Conservation (phyloP, 768 basidiomycete genomes). For the Suillus spraguei region DNA sequence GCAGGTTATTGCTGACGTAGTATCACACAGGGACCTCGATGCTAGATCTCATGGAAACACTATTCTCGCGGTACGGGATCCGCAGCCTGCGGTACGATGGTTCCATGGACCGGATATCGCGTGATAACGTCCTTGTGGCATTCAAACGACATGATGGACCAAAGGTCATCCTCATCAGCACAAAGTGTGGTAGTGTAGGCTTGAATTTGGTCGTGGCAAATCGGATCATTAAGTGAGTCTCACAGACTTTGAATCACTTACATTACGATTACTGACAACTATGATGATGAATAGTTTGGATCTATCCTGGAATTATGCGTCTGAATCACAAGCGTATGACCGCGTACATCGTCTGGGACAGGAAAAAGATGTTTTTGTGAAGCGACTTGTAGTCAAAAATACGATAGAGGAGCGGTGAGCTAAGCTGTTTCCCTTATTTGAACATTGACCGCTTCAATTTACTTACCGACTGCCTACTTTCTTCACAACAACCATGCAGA, state of each 20-base stretch:
- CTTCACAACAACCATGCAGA: conserved; percentile 30
- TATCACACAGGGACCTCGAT: conserved; percentile 63
- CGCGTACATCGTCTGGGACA: conserved; percentile 74
- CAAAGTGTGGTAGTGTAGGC: conserved; percentile 72
- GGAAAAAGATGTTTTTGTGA: conserved; percentile 66
- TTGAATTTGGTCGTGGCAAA: conserved; percentile 69
- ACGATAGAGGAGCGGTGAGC: conserved; percentile 77
- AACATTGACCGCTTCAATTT: not conserved
- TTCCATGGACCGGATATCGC: conserved; percentile 56
- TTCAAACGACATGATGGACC: conserved; percentile 63
- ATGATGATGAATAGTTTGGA: conserved; percentile 51
- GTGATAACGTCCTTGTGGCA: conserved; percentile 50
- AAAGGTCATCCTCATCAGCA: conserved; percentile 66
- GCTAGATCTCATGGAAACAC: conserved; percentile 64
- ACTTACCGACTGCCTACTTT: not conserved
- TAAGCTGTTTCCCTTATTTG: not conserved
- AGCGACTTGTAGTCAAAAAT: conserved; percentile 64
- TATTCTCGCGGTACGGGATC: conserved; percentile 61
- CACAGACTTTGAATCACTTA: not conserved
- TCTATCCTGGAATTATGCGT: conserved; percentile 73
- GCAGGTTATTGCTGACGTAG: not conserved
- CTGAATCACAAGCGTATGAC: conserved; percentile 65
- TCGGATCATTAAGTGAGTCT: conserved; percentile 64
- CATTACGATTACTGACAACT: not conserved
- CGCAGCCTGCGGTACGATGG: conserved; percentile 66